Percentiles rank a stretch among this genome's conserved stretches.
Evolutionary conservation across 2,329 filamentous ascomycete species (phyloP).

Genomic region (Waltergamsia citrina): DNA sequence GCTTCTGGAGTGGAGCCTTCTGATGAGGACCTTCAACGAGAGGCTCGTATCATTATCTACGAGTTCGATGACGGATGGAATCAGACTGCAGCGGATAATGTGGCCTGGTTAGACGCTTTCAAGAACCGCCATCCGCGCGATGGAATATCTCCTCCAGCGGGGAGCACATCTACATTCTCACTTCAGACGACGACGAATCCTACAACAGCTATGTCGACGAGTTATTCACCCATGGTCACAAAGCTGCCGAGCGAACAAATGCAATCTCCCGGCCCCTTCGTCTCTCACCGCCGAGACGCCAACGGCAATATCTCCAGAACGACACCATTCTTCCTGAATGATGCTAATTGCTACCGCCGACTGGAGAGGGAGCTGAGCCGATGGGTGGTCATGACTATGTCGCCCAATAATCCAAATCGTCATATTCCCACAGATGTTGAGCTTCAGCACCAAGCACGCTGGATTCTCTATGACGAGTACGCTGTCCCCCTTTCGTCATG

Average conservation of each 20-base stretch:
- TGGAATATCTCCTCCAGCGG: conserved; percentile 1
- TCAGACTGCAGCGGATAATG: conserved; percentile 50
- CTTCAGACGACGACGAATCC: conserved; percentile 5
- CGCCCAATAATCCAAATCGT: conserved; percentile 48
- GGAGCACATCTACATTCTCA: conserved; percentile 1
- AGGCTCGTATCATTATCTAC: conserved; percentile 53
- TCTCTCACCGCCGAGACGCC: conserved; percentile 2
- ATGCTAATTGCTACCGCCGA: conserved; percentile 50
- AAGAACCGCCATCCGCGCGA: conserved; percentile 30
- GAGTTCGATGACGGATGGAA: conserved; percentile 55
- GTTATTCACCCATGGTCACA: conserved; percentile 2
- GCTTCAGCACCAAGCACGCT: conserved; percentile 53
- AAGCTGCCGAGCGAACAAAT: too few relatives aligned
- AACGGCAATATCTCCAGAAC: conserved; percentile 1
- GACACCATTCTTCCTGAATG: conserved; percentile 38
- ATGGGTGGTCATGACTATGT: conserved; percentile 43
- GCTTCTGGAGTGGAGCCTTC: conserved; percentile 35
- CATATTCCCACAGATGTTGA: conserved; percentile 53
- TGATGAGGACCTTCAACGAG: conserved; percentile 43
- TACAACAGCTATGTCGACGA: background rate
- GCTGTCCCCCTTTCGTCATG: conserved; percentile 14
- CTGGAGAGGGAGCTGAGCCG: conserved; percentile 43
- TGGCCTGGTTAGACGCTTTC: conserved; percentile 43
- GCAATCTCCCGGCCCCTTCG: too few relatives aligned
- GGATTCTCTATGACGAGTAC: conserved; percentile 53